A percentile compares a stretch with the other conserved stretches of the same genome.
Conservation (phyloP, 345 rosid genomes). For the Dovyalis caffra region DNA sequence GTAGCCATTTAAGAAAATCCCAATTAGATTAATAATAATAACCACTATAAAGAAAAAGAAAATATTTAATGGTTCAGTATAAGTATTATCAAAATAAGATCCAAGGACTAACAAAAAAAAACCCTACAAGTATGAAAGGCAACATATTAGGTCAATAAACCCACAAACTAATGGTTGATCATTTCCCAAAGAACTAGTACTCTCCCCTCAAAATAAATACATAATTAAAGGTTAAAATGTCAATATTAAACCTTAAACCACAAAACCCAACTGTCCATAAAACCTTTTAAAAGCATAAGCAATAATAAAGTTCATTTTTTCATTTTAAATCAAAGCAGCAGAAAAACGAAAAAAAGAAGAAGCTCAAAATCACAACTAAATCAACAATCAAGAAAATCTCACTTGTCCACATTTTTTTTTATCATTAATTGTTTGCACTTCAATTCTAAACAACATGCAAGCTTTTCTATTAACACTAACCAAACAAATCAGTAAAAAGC, state of each 20-base stretch:
- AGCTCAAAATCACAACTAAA: background rate
- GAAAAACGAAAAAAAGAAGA: no score
- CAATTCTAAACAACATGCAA: background rate
- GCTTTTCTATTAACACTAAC: background rate
- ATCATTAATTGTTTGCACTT: background rate
- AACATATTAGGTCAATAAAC: background rate
- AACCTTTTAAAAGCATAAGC: background rate
- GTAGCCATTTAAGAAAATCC: background rate
- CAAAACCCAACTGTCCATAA: slow-evolving; percentile 3
- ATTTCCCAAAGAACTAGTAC: background rate
- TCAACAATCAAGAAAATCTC: background rate
- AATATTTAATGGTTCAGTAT: no score
- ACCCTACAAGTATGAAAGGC: no score
- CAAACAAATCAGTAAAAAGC: background rate
- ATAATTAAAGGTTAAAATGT: background rate
- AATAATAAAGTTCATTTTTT: background rate
- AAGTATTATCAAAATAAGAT: no score
- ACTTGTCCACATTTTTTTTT: background rate
- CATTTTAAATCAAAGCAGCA: background rate
- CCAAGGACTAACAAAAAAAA: background rate
- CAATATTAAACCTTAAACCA: background rate
- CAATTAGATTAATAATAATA: background rate
- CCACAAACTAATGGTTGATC: background rate
- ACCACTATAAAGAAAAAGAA: background rate
- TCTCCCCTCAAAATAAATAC: background rate